Evolutionary conservation across 2,329 filamentous ascomycete species (phyloP), one percentile per base, ranked within the genome.

Genomic region (Beauveria sp.): DNA sequence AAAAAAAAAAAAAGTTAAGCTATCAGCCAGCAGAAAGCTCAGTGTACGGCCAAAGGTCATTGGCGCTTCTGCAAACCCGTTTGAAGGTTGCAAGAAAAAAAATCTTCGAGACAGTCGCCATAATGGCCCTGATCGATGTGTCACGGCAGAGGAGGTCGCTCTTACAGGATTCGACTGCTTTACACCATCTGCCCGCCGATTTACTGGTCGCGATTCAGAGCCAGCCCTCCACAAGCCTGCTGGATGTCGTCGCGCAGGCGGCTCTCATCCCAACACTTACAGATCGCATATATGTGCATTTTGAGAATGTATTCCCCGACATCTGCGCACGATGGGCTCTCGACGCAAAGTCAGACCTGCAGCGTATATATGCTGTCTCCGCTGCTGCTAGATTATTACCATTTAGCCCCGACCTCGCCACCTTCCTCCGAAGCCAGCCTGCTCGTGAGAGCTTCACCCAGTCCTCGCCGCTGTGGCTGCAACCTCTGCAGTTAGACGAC

Each of bases 371-470:
- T 40, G 67, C 88, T 58, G 81, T 93, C 65, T 82, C 87, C 61
- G 88, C 90, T 38, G 89, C 96, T 76, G 88, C 90, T 64, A 84
- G 89, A 69, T 81, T 96, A 65, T 74, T 97, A 68, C 90, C 91
- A 20, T 88, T 95, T 78, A 89, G 90, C 66, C 89, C 91, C 56
- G 86, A 93, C 71, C 80, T 98, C 49, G 86, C 88, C 59, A 83
- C 86, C 63, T 90, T 92, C 72, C 82, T 91, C 64, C 83, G 87
- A 74, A 78, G 79, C 69, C 45, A 68, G n/a, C 62, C 63, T 12
- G 59, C 64, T 18, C 62, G 65, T 24, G 66, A 67, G 7, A 59
- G 67, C n/a, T 65, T 75, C 52, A 43, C 59, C 2, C 59, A 28
- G 43, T 22, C 43, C 5, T 69, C 69, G 38, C 24, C 48, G 18